These are phyloP conservation scores for Diospyros kaki DNA, from an alignment of 148 eudicot genomes.

Conservation along the genomic window DNA sequence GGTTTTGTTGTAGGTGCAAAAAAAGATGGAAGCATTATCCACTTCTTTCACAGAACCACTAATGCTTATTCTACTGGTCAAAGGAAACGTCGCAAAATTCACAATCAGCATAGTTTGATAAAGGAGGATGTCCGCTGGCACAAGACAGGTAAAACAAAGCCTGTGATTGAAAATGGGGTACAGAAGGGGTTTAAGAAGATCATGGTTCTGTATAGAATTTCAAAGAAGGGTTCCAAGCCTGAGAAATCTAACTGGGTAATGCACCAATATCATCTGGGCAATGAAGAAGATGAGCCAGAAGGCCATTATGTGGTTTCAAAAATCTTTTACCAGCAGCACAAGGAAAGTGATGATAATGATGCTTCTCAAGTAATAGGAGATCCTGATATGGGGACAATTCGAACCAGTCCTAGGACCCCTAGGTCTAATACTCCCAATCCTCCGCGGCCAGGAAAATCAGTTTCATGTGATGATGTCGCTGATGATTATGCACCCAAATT, in stretches of 20 bases:
- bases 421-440: constrained; percentile 47
- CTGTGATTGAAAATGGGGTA: constrained; percentile 45
- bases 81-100: constrained; percentile 64
- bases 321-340: constrained; percentile 48
- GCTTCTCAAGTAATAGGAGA: constrained; percentile 18
- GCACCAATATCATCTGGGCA: constrained; percentile 86
- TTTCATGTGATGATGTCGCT: constrained; percentile 25
- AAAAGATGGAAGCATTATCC: constrained; percentile 59
- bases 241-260: constrained; percentile 69
- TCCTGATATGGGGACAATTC: constrained; percentile 16
- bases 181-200: constrained; percentile 78
- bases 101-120: constrained; percentile 20
- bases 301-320: constrained; percentile 67
- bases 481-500: constrained; percentile 24
- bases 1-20: constrained; percentile 46
- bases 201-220: constrained; percentile 57
- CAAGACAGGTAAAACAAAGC: constrained; percentile 70
- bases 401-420: constrained; percentile 56
- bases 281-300: constrained; percentile 57
- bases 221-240: constrained; percentile 47
- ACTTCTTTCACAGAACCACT: constrained; percentile 61
- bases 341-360: constrained; percentile 28
- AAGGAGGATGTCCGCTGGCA: constrained; percentile 68
- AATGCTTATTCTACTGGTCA: constrained; percentile 76
- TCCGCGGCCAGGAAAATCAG: constrained; percentile 33